Percentiles rank a stretch among this genome's conserved stretches.
These are phyloP conservation scores for Serendipita sp. DNA, from an alignment of 768 basidiomycete genomes.

Conservation along the genomic window DNA sequence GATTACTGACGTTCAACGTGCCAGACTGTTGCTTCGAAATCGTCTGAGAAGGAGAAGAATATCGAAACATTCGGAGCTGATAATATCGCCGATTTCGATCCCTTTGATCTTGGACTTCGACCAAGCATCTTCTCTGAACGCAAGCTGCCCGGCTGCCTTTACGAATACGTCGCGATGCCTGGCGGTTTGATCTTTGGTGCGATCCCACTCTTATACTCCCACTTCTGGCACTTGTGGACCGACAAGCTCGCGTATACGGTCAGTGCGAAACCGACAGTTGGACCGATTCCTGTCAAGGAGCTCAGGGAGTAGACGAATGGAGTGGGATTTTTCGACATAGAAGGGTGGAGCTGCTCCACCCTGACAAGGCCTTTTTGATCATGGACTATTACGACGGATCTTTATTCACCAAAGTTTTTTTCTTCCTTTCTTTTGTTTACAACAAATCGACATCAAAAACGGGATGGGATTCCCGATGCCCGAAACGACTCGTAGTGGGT, in stretches of 20 bases:
- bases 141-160: not conserved
- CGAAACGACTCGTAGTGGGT: too few relatives aligned
- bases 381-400: conserved; percentile 1
- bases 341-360: not conserved
- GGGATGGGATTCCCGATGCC: too few relatives aligned
- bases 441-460: too few relatives aligned
- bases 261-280: conserved; percentile 8
- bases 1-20: not conserved
- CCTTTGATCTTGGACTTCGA: conserved; percentile 6
- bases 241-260: conserved; percentile 13
- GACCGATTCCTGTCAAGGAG: not conserved
- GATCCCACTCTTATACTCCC: conserved; percentile 16
- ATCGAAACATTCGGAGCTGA: not conserved
- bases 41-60: not conserved
- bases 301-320: not conserved
- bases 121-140: conserved; percentile 6
- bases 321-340: not conserved
- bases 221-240: conserved; percentile 18
- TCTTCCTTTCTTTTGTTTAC: too few relatives aligned
- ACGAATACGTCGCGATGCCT: conserved; percentile 16
- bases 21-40: not conserved
- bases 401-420: not conserved
- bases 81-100: conserved; percentile 3
- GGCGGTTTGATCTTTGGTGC: conserved; percentile 16
- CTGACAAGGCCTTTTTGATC: not conserved